Base-by-base conservation (phyloP, 2,329 filamentous ascomycete genomes). In the Fusarium sp. region DNA sequence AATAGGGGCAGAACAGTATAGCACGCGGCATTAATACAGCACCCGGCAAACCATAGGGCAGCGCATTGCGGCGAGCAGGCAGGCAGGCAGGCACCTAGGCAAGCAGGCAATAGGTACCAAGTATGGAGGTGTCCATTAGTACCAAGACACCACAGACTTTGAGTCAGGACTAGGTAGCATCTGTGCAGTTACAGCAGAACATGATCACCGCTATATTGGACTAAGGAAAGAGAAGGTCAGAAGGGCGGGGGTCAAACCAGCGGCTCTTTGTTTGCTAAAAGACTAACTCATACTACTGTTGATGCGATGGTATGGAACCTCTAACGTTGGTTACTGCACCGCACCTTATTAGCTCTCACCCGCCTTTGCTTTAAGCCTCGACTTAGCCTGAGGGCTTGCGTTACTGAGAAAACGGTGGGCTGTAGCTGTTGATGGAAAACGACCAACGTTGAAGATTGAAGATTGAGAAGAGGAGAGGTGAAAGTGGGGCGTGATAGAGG, bases 401-500 rank as follows among this genome's bases (percentile, higher is more conserved):
- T 30, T 30, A 30, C 10, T n/a, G 33, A 35, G 33, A 35, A 35
- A n/a, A 35, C 33, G 35, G 17, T 11, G 35, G 4, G 10, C 30
- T 33, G 30, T 15, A 33, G 7, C 30, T 33, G 14, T 15, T 15
- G 30, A 33, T 15, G 14, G 14, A 33, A 33, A 6, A 14, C 30
- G 30, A 15, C 30, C 30, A 33, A 33, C 30, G 30, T 33, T 33
- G 7, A 7, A 33, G 30, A 32, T 32, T 32, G 46, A 56, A 50
- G 45, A 14, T n/a, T n/a, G 13, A 40, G 24, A 7, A 22, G 22
- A n/a, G 47, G 24, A 13, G 40, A 35, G 5, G n/a, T 14, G 20
- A 48, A 24, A 40, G 49, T 24, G 51, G 55, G 43, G 41, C 46
- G 41, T 55, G 45, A 44, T 8, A 49, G 32, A 22, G 14, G 10